Evolutionary conservation across 257 asterid species (phyloP).

Genomic region (Solanum neorickii): DNA sequence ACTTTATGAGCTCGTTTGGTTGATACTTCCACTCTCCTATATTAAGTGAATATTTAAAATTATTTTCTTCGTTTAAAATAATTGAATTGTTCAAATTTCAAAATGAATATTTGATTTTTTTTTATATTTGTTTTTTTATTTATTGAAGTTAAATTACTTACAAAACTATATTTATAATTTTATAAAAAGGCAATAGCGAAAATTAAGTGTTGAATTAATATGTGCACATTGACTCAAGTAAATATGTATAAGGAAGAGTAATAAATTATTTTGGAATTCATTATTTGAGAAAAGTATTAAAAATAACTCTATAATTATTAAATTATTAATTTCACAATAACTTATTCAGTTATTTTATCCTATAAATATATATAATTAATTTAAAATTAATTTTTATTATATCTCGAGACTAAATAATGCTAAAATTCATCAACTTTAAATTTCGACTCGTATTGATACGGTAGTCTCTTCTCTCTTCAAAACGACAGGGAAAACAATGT

Average conservation of each 20-base stretch:
- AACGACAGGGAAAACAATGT: constrained; percentile 15
- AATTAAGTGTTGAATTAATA: too few species aligned
- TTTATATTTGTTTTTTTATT: rapidly evolving
- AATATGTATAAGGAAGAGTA: neutral
- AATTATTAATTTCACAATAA: neutral
- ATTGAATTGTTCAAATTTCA: too few species aligned
- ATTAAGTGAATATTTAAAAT: neutral
- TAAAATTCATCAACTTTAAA: neutral
- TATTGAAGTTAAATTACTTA: too few species aligned
- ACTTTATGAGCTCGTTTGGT: neutral
- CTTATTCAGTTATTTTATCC: rapidly evolving
- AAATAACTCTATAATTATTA: neutral
- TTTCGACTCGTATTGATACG: rapidly evolving
- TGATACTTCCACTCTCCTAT: too few species aligned
- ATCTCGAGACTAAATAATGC: rapidly evolving
- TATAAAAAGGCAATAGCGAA: too few species aligned
- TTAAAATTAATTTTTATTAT: neutral
- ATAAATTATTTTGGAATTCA: neutral
- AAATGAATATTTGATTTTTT: too few species aligned
- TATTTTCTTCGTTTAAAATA: too few species aligned
- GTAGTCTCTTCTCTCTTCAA: neutral
- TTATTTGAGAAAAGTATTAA: neutral
- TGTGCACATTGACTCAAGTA: rapidly evolving
- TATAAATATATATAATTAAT: neutral
- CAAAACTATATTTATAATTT: too few species aligned